These are phyloP conservation scores for Vittaforma corneae DNA, from an alignment of 371 early-diverging fungal genomes.

Conservation along the genomic window DNA sequence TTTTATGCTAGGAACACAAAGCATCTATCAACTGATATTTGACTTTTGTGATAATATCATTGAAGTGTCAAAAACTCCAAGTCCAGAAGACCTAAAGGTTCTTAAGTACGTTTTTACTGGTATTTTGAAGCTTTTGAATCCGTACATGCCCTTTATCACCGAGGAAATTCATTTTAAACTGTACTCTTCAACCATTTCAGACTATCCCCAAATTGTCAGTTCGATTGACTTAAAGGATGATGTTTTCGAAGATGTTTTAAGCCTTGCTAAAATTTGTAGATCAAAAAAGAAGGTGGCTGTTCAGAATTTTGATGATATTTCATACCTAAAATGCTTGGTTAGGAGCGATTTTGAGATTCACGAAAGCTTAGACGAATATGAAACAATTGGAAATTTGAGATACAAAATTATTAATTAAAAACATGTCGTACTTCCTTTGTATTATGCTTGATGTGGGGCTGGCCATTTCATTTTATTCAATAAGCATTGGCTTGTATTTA, in stretches of 20 bases:
- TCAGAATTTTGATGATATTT: too few relatives aligned
- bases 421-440: too few relatives aligned
- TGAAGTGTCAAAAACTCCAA: slow-evolving; percentile 60
- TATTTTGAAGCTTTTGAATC: slow-evolving; percentile 80
- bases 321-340: too few relatives aligned
- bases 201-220: slow-evolving; percentile 1
- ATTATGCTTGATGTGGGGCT: too few relatives aligned
- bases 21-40: slow-evolving; percentile 78
- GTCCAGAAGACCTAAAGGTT: slow-evolving; percentile 43
- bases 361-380: too few relatives aligned
- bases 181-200: slow-evolving; percentile 1
- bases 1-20: slow-evolving; percentile 81
- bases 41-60: slow-evolving; percentile 94
- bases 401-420: too few relatives aligned
- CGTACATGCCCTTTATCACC: slow-evolving; percentile 96
- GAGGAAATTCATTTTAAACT: slow-evolving; percentile 73
- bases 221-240: neutral
- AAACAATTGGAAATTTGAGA: too few relatives aligned
- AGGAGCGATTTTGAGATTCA: too few relatives aligned
- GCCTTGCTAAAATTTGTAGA: neutral
- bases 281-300: too few relatives aligned
- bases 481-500: too few relatives aligned
- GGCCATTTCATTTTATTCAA: too few relatives aligned
- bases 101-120: slow-evolving; percentile 71
- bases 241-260: slow-evolving; percentile 7